Evolutionary conservation across 2,329 filamentous ascomycete genomes (phyloP).

Genomic region (Paecilomyces fulvus): DNA sequence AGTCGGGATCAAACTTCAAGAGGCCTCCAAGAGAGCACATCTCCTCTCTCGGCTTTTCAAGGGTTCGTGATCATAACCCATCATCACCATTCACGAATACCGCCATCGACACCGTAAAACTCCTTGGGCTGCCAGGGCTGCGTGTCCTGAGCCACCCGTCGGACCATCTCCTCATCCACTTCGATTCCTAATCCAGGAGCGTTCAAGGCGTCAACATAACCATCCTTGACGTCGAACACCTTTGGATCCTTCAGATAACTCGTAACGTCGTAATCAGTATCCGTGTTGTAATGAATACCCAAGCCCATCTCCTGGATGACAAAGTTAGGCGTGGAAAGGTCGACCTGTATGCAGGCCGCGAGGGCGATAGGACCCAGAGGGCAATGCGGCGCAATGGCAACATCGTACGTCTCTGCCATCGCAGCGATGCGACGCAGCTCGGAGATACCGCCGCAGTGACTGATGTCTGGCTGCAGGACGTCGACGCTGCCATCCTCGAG

Average conservation of each 20-base stretch:
- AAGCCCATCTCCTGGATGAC: slow-evolving; percentile 71
- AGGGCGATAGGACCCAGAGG: slow-evolving; percentile 65
- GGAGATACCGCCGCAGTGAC: slow-evolving; percentile 63
- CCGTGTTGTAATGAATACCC: slow-evolving; percentile 68
- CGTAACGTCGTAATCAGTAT: slow-evolving; percentile 54
- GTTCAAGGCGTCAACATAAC: slow-evolving; percentile 53
- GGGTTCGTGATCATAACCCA: background rate
- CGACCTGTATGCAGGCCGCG: slow-evolving; percentile 62
- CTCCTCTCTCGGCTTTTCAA: background rate
- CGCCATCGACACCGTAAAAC: slow-evolving; percentile 60
- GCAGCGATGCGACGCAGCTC: slow-evolving; percentile 61
- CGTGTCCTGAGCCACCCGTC: slow-evolving; percentile 49
- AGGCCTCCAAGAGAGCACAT: no score
- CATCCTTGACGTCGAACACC: slow-evolving; percentile 59
- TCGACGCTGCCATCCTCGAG: slow-evolving; percentile 61
- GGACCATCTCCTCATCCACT: slow-evolving; percentile 60
- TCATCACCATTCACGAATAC: slow-evolving; percentile 58
- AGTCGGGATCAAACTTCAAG: no score
- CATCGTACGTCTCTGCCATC: slow-evolving; percentile 66
- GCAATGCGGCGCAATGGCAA: slow-evolving; percentile 65
- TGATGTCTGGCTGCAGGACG: slow-evolving; percentile 64
- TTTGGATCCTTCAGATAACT: slow-evolving; percentile 58
- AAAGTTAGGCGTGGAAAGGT: slow-evolving; percentile 54
- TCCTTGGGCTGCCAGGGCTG: slow-evolving; percentile 58
- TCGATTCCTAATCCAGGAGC: slow-evolving; percentile 62